These are phyloP conservation scores for Phytopythium chamaehyphon DNA, from an alignment of 352 stramenopile species.

Conservation along the genomic window DNA sequence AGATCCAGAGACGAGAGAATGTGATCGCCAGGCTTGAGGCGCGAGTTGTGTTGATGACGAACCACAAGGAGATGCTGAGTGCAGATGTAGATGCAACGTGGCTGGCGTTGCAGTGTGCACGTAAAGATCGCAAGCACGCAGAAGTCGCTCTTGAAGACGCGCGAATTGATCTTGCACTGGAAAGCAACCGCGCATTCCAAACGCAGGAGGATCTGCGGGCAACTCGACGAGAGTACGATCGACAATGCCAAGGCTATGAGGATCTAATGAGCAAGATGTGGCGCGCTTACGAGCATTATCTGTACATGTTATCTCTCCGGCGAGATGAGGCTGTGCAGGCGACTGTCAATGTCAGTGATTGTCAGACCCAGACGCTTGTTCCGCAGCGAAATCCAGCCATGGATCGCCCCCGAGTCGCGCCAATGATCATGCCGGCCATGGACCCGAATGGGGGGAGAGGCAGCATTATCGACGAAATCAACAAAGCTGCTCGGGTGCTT, in stretches of 20 bases:
- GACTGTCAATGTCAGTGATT: conserved; percentile 30
- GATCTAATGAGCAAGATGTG: conserved; percentile 54
- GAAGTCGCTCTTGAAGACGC: conserved; percentile 26
- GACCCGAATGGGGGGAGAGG: conserved; percentile 24
- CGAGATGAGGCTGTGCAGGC: conserved; percentile 58
- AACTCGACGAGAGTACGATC: conserved; percentile 42
- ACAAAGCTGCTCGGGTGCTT: conserved; percentile 34
- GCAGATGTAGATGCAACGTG: conserved; percentile 42
- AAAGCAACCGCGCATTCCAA: conserved; percentile 41
- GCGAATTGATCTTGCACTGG: conserved; percentile 39
- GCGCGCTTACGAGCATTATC: conserved; percentile 52
- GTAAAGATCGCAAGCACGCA: conserved; percentile 12
- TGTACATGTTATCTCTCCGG: conserved; percentile 57
- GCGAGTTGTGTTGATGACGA: conserved; percentile 17
- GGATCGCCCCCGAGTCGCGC: conserved; percentile 46
- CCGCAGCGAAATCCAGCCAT: conserved; percentile 60
- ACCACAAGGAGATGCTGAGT: conserved; percentile 47
- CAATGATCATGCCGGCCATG: conserved; percentile 35
- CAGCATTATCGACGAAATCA: conserved; percentile 61
- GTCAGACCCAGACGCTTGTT: conserved; percentile 53
- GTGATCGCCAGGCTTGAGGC: conserved; percentile 5
- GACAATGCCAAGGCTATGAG: conserved; percentile 43
- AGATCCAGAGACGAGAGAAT: conserved; percentile 38
- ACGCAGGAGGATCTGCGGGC: conserved; percentile 32
- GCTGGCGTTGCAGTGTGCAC: conserved; percentile 16